A percentile compares a stretch with the other conserved stretches of the same genome.
Conservation (phyloP, 2,329 filamentous ascomycete species). For the Fusarium sacchari region DNA sequence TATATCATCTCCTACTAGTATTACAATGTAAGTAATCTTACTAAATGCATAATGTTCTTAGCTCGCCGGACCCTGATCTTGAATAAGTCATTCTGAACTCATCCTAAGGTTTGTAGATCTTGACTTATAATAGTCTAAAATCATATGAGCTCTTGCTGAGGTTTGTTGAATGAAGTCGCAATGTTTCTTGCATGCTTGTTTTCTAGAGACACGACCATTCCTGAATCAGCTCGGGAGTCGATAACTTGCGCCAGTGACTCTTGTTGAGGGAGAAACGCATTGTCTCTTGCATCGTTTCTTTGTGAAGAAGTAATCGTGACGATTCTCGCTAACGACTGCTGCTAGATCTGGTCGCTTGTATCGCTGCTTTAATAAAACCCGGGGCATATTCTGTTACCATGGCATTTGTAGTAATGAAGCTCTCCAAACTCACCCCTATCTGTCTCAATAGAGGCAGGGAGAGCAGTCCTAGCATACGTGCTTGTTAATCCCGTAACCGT, state of each 20-base stretch:
- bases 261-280: neutral
- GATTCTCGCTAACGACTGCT: neutral
- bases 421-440: neutral
- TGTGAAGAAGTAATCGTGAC: neutral
- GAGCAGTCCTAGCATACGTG: neutral
- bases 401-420: neutral
- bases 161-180: neutral
- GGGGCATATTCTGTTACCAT: slow-evolving; percentile 10
- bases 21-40: neutral
- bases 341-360: neutral
- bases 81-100: neutral
- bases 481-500: slow-evolving; percentile 27
- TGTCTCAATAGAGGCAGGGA: slow-evolving; percentile 24
- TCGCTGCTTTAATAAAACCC: neutral
- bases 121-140: neutral
- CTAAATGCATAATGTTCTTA: neutral
- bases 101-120: neutral
- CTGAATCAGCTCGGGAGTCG: neutral
- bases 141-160: neutral
- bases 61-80: neutral
- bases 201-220: slow-evolving; percentile 11
- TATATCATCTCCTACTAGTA: neutral
- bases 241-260: neutral
- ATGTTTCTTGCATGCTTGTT: neutral
- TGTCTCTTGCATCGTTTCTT: slow-evolving; percentile 4